phyloP scores from a whole-genome alignment of 306 rosid species.

The Pyrus betulifolia region DNA sequence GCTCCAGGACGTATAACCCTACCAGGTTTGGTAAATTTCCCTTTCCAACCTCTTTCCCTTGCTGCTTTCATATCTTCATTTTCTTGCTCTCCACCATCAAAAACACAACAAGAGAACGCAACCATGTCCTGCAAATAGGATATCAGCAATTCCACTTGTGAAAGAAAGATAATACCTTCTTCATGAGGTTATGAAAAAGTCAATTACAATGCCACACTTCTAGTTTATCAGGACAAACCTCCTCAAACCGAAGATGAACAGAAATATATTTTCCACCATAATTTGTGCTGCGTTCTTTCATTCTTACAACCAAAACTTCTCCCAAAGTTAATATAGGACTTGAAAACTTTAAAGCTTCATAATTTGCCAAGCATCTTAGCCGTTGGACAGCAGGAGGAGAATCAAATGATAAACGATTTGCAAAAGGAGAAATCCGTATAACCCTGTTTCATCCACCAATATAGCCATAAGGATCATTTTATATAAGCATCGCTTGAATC shows the following conservation, averaged over 20 bases:
- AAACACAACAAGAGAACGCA: constrained; percentile 95
- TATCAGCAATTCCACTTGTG: constrained; percentile 10
- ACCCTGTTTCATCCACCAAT: constrained; percentile 44
- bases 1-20: constrained; percentile 96
- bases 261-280: constrained; percentile 89
- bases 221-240: constrained; percentile 43
- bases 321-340: constrained; percentile 58
- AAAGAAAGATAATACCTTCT: constrained; percentile 2
- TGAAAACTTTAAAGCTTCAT: constrained; percentile 74
- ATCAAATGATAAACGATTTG: constrained; percentile 86
- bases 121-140: constrained; percentile 81
- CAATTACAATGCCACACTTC: constrained; percentile 5
- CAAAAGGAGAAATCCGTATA: constrained; percentile 94
- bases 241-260: constrained; percentile 97
- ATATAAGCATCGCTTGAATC: background rate
- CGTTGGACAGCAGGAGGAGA: constrained; percentile 92
- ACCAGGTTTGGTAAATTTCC: constrained; percentile 94
- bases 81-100: constrained; percentile 83
- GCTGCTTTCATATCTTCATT: constrained; percentile 79
- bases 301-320: constrained; percentile 73
- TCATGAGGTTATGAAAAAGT: constrained; percentile 1
- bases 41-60: constrained; percentile 97
- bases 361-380: constrained; percentile 91
- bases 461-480: background rate
- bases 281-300: constrained; percentile 72